A percentile compares a stretch with the other conserved stretches of the same genome.
These are phyloP conservation scores for Blastomyces gilchristii DNA, from an alignment of 2,329 filamentous ascomycete genomes.

Conservation along the genomic window DNA sequence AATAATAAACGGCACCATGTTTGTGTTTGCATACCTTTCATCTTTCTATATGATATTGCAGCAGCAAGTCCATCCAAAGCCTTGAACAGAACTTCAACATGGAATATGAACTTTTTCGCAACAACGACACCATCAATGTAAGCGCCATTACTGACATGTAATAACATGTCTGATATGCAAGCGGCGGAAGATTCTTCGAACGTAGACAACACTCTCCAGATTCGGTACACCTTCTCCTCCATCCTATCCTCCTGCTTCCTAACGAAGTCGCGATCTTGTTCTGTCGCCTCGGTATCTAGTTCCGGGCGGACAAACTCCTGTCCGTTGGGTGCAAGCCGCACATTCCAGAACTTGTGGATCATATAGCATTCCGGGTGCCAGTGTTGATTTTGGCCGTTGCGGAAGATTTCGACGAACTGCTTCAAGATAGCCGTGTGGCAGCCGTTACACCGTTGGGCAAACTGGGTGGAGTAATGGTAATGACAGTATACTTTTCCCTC, in stretches of 20 bases:
- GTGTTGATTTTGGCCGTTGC: conserved; percentile 95
- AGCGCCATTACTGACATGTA: conserved; percentile 95
- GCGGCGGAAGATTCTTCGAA: conserved; percentile 97
- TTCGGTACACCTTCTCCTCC: conserved; percentile 95
- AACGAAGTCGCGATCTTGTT: conserved; percentile 63
- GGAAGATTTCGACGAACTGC: conserved; percentile 97
- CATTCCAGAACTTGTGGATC: conserved; percentile 99
- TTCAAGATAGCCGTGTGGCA: conserved; percentile 96
- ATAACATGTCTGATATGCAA: conserved; percentile 96
- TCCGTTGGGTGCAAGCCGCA: conserved; percentile 61
- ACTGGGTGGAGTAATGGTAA: conserved; percentile 96
- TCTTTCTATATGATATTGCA: conserved; percentile 55
- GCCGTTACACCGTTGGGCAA: conserved; percentile 90
- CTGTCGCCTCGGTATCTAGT: conserved; percentile 47
- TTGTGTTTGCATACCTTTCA: conserved; percentile 55
- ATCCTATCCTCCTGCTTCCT: conserved; percentile 82
- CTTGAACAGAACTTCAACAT: conserved; percentile 85
- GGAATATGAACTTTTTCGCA: conserved; percentile 90
- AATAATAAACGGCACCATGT: background rate
- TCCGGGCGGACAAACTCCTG: conserved; percentile 39
- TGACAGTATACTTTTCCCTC: conserved; percentile 95
- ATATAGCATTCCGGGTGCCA: conserved; percentile 99
- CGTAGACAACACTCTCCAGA: conserved; percentile 93
- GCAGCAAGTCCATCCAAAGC: conserved; percentile 77
- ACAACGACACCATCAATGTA: conserved; percentile 92